Base-by-base conservation (phyloP, 306 rosid species). In the Argentina anserina region DNA sequence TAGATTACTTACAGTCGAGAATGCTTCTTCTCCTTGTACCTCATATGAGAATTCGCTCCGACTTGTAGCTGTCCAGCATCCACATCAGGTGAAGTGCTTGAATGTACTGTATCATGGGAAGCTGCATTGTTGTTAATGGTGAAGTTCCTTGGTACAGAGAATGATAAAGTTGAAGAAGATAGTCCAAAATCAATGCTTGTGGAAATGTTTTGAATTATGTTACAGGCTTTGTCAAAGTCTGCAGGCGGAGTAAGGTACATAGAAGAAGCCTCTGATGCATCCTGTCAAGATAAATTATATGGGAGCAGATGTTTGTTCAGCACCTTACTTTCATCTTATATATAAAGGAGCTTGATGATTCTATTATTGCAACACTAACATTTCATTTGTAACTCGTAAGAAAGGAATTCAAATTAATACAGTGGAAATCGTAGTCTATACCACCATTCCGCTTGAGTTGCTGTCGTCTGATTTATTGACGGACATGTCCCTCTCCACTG, bases 401-500 rank as follows among this genome's bases (percentile, higher is more conserved):
- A 28, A 52, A 40, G 28, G 36, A 58, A 18, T n/a, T n/a, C n/a
- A n/a, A n/a, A n/a, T n/a, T n/a, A n/a, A n/a, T n/a, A 63, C 39
- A 18, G 29, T n/a, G 56, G 59, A 67, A 75, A 66, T 62, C 70
- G 61, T 25, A 13, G 63, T 75, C 69, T 87, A 73, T 71, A 90
- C 86, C 93, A 86, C 90, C 79, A 75, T 80, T 70, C 77, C 71
- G 73, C 81, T 78, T 82, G 82, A 67, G 68, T 63, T 79, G 62
- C 40, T 55, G 41, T 81, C 79, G 63, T 88, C 90, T 29, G 83
- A 82, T 79, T 83, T 83, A 65, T 81, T 86, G 25, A 79, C 72
- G 9, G 85, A 86, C 78, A 81, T 69, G 79, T 84, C 87, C 84
- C 86, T 86, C 69, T 79, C 86, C 23, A 83, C 41, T 3, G 87